Percentiles rank a stretch among this genome's conserved stretches.
These are phyloP conservation scores for Aciculoconidium aculeatum DNA, from an alignment of 805 yeast species.

Conservation along the genomic window DNA sequence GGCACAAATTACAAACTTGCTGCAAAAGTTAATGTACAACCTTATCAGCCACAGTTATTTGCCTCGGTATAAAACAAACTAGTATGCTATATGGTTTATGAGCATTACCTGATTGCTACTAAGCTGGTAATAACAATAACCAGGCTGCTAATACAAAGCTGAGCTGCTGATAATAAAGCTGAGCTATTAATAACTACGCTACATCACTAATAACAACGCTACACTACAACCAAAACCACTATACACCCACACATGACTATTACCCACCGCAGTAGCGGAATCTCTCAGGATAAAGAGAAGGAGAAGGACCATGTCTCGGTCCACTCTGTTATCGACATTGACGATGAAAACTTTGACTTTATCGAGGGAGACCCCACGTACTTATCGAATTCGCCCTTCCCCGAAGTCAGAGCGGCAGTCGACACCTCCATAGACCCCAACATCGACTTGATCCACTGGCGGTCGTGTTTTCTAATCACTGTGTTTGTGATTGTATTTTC, in stretches of 20 bases:
- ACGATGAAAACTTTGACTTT: slow-evolving; percentile 8
- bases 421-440: slow-evolving; percentile 12
- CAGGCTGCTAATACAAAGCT: too few relatives aligned
- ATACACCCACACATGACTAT: too few relatives aligned
- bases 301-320: slow-evolving; percentile 8
- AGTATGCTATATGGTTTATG: too few relatives aligned
- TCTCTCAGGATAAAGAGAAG: too few relatives aligned
- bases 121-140: too few relatives aligned
- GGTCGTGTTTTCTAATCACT: slow-evolving; percentile 16
- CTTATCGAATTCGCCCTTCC: slow-evolving; percentile 15
- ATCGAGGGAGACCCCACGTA: slow-evolving; percentile 12
- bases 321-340: slow-evolving; percentile 8
- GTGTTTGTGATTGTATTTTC: slow-evolving; percentile 19
- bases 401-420: slow-evolving; percentile 21
- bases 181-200: too few relatives aligned
- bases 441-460: slow-evolving; percentile 14
- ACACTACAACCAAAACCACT: too few relatives aligned
- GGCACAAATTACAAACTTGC: too few relatives aligned
- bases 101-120: too few relatives aligned
- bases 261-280: too few relatives aligned
- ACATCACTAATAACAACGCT: too few relatives aligned
- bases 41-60: not conserved
- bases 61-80: not conserved
- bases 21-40: not conserved
- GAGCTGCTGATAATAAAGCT: too few relatives aligned